Conservation (phyloP, 2,329 filamentous ascomycete genomes). For the Colletotrichum siamense region DNA sequence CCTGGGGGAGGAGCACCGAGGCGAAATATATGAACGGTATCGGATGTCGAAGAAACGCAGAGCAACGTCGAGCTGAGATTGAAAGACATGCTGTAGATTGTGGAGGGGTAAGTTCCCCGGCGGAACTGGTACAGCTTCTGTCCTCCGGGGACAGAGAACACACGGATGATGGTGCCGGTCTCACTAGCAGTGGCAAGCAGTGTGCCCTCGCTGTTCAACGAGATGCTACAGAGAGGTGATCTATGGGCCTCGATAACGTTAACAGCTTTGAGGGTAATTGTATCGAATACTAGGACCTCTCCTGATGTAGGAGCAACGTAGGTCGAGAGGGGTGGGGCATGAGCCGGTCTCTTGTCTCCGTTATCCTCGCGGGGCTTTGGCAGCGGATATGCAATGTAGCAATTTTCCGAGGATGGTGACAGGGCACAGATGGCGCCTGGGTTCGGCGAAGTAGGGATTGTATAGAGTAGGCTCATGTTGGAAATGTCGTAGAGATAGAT, state of each 20-base stretch:
- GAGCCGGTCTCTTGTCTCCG: slow-evolving; percentile 68
- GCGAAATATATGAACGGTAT: slow-evolving; percentile 96
- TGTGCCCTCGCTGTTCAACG: slow-evolving; percentile 91
- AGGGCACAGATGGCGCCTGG: slow-evolving; percentile 89
- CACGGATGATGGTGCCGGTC: slow-evolving; percentile 95
- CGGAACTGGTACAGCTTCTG: slow-evolving; percentile 97
- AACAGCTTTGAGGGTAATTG: slow-evolving; percentile 85
- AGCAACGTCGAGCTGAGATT: slow-evolving; percentile 92
- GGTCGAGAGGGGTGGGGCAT: slow-evolving; percentile 81
- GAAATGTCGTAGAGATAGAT: slow-evolving; percentile 99
- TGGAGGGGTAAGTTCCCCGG: slow-evolving; percentile 91
- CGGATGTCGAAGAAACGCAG: slow-evolving; percentile 93
- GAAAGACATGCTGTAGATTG: slow-evolving; percentile 99
- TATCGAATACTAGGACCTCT: slow-evolving; percentile 92
- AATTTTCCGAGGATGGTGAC: slow-evolving; percentile 93
- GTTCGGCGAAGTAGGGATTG: slow-evolving; percentile 93
- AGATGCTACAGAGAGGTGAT: slow-evolving; percentile 87
- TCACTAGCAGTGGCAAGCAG: slow-evolving; percentile 93
- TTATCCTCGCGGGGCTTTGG: slow-evolving; percentile 73
- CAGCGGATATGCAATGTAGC: slow-evolving; percentile 92
- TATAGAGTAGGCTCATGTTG: slow-evolving; percentile 95
- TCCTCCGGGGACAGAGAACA: slow-evolving; percentile 90
- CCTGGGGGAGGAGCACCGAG: slow-evolving; percentile 58
- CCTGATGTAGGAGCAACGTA: slow-evolving; percentile 87
- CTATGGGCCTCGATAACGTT: slow-evolving; percentile 96